phyloP scores from a whole-genome alignment of 805 yeast genomes.

The Cyberlindnera mississippiensis region DNA sequence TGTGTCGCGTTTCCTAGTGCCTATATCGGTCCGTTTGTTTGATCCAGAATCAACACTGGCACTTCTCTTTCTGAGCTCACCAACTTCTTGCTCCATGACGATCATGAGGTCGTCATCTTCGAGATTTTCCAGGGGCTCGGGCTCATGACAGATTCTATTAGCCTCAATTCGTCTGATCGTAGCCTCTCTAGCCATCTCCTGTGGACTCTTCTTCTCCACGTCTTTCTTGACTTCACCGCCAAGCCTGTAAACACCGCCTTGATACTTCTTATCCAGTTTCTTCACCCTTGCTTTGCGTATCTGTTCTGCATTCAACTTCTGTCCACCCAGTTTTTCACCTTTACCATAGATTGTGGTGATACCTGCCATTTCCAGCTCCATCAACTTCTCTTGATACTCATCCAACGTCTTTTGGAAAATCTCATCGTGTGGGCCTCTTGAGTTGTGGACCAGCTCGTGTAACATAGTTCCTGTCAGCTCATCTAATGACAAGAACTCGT shows the following conservation, averaged over 20 bases:
- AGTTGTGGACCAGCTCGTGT: conserved; percentile 84
- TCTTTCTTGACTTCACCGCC: conserved; percentile 1
- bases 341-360: conserved; percentile 13
- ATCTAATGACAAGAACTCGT: conserved; percentile 55
- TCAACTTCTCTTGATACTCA: conserved; percentile 39
- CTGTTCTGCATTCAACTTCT: conserved; percentile 25
- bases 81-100: conserved; percentile 42
- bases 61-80: conserved; percentile 28
- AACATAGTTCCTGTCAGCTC: conserved; percentile 77
- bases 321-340: conserved; percentile 17
- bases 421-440: conserved; percentile 74
- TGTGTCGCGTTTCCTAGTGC: neutral
- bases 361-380: conserved; percentile 39
- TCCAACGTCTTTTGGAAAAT: conserved; percentile 65
- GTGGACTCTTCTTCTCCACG: conserved; percentile 27
- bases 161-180: conserved; percentile 59
- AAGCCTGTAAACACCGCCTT: conserved; percentile 16
- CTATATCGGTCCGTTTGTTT: neutral
- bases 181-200: conserved; percentile 52
- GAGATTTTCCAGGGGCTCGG: conserved; percentile 6
- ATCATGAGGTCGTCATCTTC: conserved; percentile 34
- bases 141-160: conserved; percentile 41
- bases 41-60: neutral
- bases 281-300: conserved; percentile 38
- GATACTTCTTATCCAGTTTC: conserved; percentile 31